Evolutionary conservation across 169 alveolate genomes (phyloP).

Genomic region (Cryptosporidium xiaoi): DNA sequence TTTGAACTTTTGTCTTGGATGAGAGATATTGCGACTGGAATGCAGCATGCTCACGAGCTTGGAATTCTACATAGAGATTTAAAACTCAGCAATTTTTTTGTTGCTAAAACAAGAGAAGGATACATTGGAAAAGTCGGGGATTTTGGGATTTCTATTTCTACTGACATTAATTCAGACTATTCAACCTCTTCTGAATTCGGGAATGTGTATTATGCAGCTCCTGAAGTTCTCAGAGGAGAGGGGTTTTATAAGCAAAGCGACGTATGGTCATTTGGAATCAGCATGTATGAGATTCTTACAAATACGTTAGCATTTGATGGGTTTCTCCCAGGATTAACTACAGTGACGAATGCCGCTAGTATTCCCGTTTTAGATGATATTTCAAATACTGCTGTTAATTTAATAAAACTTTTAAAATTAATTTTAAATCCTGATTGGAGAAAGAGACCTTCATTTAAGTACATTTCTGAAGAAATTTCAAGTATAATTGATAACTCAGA

Average conservation of each 20-base stretch:
- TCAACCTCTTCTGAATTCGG: slow-evolving; percentile 80
- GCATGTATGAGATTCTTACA: slow-evolving; percentile 77
- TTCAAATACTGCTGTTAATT: slow-evolving; percentile 45
- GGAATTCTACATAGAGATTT: slow-evolving; percentile 69
- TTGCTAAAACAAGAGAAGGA: slow-evolving; percentile 73
- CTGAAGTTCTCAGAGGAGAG: slow-evolving; percentile 80
- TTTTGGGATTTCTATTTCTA: slow-evolving; percentile 78
- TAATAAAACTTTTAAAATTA: background rate
- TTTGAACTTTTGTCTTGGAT: slow-evolving; percentile 76
- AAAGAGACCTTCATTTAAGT: slow-evolving; percentile 48
- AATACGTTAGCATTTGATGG: slow-evolving; percentile 79
- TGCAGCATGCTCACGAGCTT: slow-evolving; percentile 74
- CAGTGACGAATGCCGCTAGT: slow-evolving; percentile 47
- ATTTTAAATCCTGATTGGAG: slow-evolving; percentile 45
- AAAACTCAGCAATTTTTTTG: slow-evolving; percentile 71
- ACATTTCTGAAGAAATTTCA: slow-evolving; percentile 30
- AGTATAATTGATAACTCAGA: slow-evolving; percentile 34
- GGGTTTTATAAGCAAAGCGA: slow-evolving; percentile 81
- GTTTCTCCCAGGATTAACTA: slow-evolving; percentile 73
- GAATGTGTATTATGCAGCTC: slow-evolving; percentile 81
- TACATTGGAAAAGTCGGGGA: slow-evolving; percentile 79
- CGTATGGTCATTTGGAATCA: slow-evolving; percentile 82
- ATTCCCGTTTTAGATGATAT: slow-evolving; percentile 72
- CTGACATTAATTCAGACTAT: slow-evolving; percentile 75
- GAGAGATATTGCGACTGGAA: slow-evolving; percentile 80